Base-by-base conservation (phyloP, 371 early-diverging fungal genomes). In the Saksenaea vasiformis region DNA sequence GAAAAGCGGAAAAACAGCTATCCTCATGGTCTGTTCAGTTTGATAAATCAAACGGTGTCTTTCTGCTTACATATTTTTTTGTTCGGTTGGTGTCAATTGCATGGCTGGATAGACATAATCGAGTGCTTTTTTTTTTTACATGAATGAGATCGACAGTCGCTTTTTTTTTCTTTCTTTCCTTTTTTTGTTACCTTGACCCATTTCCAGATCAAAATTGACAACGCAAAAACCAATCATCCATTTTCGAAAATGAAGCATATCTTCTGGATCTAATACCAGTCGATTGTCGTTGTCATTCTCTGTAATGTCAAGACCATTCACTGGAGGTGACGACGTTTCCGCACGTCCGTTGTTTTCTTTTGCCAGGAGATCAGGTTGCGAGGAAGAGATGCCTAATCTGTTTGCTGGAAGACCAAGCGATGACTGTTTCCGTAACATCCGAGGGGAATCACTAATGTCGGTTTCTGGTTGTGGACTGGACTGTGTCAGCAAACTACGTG, bases 131-230 rank as follows among this genome's bases (percentile, higher is more conserved):
- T 35, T n/a, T n/a, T n/a, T n/a, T n/a, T n/a, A n/a, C n/a, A 34
- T 5, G n/a, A 15, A 41, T 19, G 17, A 43, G 61, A 37, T 58
- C 26, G 39, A 27, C 31, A 22, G 38, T 60, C 24, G 13, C 37
- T 55, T 41, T 39, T 26, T 28, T 9, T 60, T 36, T 2, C 15
- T 35, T 1, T 57, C 22, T 61, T 71, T 80, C 68, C 59, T 24
- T 53, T 39, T 17, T 22, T n/a, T 69, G 68, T 73, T 82, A 85
- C 88, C 88, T 83, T 93, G 97, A 34, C 98, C 98, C 26, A 90
- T 83, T 76, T 98, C 96, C 53, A 94, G 84, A 83, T 98, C 98
- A 87, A 98, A 98, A 68, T 94, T 92, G 22, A 96, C 95, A 27
- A 93, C 87, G 69, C 92, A 93, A 69, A 96, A 92, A 57, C 93